These are phyloP conservation scores for Fusarium pininemorale DNA, from an alignment of 2,329 filamentous ascomycete species.

Conservation along the genomic window DNA sequence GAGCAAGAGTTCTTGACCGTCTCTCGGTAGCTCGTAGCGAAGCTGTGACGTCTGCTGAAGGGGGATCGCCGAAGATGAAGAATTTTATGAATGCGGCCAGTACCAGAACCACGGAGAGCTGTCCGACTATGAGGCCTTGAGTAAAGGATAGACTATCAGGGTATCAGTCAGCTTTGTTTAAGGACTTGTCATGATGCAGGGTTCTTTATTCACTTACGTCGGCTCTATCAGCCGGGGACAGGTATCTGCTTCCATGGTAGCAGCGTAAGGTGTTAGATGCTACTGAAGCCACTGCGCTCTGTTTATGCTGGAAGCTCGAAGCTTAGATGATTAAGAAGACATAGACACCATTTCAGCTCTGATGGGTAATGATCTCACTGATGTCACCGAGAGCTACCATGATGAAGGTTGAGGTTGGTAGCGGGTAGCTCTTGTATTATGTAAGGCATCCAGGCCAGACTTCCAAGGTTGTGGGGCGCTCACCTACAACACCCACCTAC, in stretches of 20 bases:
- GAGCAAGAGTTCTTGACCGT: constrained; percentile 76
- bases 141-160: constrained; percentile 81
- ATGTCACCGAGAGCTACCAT: constrained; percentile 27
- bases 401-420: constrained; percentile 15
- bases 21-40: constrained; percentile 78
- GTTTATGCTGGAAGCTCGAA: neutral
- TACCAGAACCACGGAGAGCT: constrained; percentile 89
- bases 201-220: constrained; percentile 45
- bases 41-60: constrained; percentile 82
- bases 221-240: constrained; percentile 57
- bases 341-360: neutral
- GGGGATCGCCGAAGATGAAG: constrained; percentile 98
- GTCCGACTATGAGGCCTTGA: constrained; percentile 90
- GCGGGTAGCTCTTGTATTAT: constrained; percentile 22
- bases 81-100: constrained; percentile 98
- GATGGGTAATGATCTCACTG: constrained; percentile 6
- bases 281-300: neutral
- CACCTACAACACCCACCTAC: constrained; percentile 4
- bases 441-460: constrained; percentile 36
- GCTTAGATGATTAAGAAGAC: neutral
- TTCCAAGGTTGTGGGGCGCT: constrained; percentile 6
- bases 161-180: neutral
- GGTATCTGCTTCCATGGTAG: constrained; percentile 51
- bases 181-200: constrained; percentile 7
- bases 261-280: neutral